phyloP scores from a whole-genome alignment of 2,329 filamentous ascomycete genomes.

The Cryphonectria japonica region DNA sequence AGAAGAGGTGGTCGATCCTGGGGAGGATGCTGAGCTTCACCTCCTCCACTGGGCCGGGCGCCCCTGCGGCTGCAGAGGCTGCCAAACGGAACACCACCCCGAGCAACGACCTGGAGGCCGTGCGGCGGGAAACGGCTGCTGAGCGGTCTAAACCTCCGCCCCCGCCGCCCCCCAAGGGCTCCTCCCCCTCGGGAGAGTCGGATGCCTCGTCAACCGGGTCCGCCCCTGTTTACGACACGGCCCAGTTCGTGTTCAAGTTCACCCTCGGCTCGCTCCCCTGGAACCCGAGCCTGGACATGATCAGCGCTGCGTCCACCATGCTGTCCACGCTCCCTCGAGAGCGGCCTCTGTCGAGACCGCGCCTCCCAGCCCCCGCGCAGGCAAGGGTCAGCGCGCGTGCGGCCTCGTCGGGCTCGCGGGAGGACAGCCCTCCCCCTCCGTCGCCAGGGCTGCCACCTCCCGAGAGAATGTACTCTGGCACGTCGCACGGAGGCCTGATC shows the following conservation, averaged over 20 bases:
- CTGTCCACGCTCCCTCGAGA: slow-evolving; percentile 58
- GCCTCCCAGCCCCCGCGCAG: slow-evolving; percentile 73
- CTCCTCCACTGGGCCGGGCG: slow-evolving; percentile 26
- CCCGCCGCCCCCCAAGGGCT: slow-evolving; percentile 45
- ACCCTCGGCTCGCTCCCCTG: slow-evolving; percentile 58
- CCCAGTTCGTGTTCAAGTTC: slow-evolving; percentile 74
- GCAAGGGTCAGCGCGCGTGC: slow-evolving; percentile 55
- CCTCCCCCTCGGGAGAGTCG: slow-evolving; percentile 34
- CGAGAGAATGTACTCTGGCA: slow-evolving; percentile 54
- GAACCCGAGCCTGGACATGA: slow-evolving; percentile 30
- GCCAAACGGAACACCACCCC: slow-evolving; percentile 33
- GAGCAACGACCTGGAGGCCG: slow-evolving; percentile 54
- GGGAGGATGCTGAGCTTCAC: slow-evolving; percentile 63
- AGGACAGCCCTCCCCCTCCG: slow-evolving; percentile 44
- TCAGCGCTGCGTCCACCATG: slow-evolving; percentile 49
- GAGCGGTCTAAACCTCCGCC: slow-evolving; percentile 43
- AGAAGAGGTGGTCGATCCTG: slow-evolving; percentile 68
- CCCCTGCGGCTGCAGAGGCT: slow-evolving; percentile 20
- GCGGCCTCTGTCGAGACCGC: slow-evolving; percentile 67
- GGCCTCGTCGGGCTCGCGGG: slow-evolving; percentile 34
- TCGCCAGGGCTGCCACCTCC: slow-evolving; percentile 46
- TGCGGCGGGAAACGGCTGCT: slow-evolving; percentile 55
- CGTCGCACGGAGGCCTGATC: slow-evolving; percentile 50
- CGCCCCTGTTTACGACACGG: slow-evolving; percentile 57
- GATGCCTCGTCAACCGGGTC: slow-evolving; percentile 60